phyloP scores from a whole-genome alignment of 2,329 filamentous ascomycete genomes.

The Diaporthe ampelina region DNA sequence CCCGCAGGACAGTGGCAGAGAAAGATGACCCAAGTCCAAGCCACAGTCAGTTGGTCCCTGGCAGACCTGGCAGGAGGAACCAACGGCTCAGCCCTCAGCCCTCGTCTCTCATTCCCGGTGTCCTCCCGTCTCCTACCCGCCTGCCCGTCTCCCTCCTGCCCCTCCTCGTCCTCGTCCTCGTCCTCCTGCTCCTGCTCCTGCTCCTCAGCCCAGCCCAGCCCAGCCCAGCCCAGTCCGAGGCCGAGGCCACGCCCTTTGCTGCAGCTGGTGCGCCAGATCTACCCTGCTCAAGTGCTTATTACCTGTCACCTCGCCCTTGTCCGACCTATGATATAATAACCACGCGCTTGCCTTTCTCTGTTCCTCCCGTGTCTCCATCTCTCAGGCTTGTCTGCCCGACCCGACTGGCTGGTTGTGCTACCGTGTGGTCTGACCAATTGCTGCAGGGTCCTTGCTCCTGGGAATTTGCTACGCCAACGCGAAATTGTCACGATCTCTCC shows the following conservation, averaged over 20 bases:
- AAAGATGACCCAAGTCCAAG: constrained; percentile 8
- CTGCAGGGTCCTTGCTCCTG: not conserved
- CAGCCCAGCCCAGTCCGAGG: not conserved
- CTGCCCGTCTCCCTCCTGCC: not conserved
- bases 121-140: not conserved
- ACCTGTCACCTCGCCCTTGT: not conserved
- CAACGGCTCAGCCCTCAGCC: constrained; percentile 10
- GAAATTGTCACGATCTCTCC: constrained; percentile 13
- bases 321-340: constrained; percentile 22
- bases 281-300: not conserved
- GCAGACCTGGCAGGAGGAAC: not conserved
- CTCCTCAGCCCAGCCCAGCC: not conserved
- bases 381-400: not conserved
- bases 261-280: constrained; percentile 7
- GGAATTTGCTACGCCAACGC: not conserved
- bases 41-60: not conserved
- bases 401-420: constrained; percentile 16
- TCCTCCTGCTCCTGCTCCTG: not conserved
- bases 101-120: not conserved
- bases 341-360: not conserved
- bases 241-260: constrained; percentile 18
- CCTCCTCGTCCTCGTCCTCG: not conserved
- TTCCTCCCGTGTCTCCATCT: not conserved
- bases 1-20: not conserved
- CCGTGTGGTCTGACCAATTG: not conserved